phyloP scores from a whole-genome alignment of 2,329 filamentous ascomycete species.

The Mycosphaerella sp. region DNA sequence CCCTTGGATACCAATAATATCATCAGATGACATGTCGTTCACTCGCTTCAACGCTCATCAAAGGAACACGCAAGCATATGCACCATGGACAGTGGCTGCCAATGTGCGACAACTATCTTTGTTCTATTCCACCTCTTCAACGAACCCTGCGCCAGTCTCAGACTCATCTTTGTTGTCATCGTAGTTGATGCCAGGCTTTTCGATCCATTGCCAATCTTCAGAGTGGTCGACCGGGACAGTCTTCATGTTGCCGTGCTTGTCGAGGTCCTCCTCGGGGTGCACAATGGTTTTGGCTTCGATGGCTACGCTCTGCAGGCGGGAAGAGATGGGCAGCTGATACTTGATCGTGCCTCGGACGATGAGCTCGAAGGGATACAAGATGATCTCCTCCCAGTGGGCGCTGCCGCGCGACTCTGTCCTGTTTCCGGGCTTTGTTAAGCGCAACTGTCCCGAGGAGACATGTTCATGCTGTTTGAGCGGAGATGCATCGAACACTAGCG shows the following conservation, averaged over 20 bases:
- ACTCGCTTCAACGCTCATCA: slow-evolving; percentile 23
- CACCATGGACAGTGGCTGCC: slow-evolving; percentile 19
- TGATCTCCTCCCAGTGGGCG: slow-evolving; percentile 81
- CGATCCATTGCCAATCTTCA: slow-evolving; percentile 32
- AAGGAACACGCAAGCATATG: slow-evolving; percentile 11
- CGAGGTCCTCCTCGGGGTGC: slow-evolving; percentile 36
- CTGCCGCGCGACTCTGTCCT: slow-evolving; percentile 75
- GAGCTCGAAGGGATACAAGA: slow-evolving; percentile 87
- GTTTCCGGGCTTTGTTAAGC: slow-evolving; percentile 78
- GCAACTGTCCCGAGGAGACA: slow-evolving; percentile 73
- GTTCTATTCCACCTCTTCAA: slow-evolving; percentile 9
- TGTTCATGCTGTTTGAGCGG: slow-evolving; percentile 71
- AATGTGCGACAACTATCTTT: slow-evolving; percentile 14
- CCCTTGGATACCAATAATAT: not conserved
- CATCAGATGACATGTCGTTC: not conserved
- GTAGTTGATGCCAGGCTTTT: slow-evolving; percentile 24
- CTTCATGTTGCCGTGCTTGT: slow-evolving; percentile 28
- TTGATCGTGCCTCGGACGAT: slow-evolving; percentile 87
- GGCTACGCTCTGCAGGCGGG: slow-evolving; percentile 48
- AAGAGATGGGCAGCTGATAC: slow-evolving; percentile 62
- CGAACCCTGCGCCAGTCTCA: slow-evolving; percentile 3
- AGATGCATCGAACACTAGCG: slow-evolving; percentile 81
- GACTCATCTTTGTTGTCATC: slow-evolving; percentile 5
- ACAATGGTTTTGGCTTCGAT: slow-evolving; percentile 40
- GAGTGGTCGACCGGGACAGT: slow-evolving; percentile 25